These are phyloP conservation scores for Fusarium cyanostomum DNA, from an alignment of 2,329 filamentous ascomycete species.

Conservation along the genomic window DNA sequence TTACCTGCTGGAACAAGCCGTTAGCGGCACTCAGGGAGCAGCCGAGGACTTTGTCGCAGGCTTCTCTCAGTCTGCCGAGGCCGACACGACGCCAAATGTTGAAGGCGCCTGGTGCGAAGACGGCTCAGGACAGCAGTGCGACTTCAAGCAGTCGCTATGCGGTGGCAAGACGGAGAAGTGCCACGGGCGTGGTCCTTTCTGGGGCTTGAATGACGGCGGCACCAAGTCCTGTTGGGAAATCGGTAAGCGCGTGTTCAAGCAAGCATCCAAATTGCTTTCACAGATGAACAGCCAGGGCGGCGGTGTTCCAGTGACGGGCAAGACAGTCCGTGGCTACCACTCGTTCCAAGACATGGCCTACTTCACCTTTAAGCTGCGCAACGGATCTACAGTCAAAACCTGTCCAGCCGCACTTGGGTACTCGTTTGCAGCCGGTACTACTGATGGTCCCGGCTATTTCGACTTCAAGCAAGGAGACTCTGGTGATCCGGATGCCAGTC, in stretches of 20 bases:
- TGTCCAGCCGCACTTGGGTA: conserved; percentile 91
- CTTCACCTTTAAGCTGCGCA: conserved; percentile 77
- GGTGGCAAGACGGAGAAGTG: conserved; percentile 75
- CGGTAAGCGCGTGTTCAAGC: conserved; percentile 62
- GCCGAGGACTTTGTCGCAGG: conserved; percentile 82
- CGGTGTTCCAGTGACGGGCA: background rate
- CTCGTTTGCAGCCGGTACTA: conserved; percentile 91
- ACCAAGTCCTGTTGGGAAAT: conserved; percentile 77
- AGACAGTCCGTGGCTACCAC: conserved; percentile 81
- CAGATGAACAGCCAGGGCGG: background rate
- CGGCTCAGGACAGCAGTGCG: conserved; percentile 75
- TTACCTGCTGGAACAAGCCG: conserved; percentile 80
- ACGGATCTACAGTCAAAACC: conserved; percentile 75
- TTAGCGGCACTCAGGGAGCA: conserved; percentile 62
- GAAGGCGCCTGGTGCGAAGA: conserved; percentile 91
- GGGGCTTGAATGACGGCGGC: conserved; percentile 73
- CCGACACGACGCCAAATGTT: conserved; percentile 89
- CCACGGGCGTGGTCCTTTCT: conserved; percentile 79
- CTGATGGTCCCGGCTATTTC: conserved; percentile 89
- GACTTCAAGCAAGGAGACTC: conserved; percentile 92
- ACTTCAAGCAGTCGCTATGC: conserved; percentile 86
- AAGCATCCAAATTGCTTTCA: background rate
- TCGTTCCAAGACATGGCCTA: conserved; percentile 84
- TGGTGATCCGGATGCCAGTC: conserved; percentile 73
- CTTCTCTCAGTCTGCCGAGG: conserved; percentile 91